Evolutionary conservation across 768 basidiomycete genomes (phyloP), one percentile per base, ranked within the genome.

Genomic region (Lyophyllum shimeji): DNA sequence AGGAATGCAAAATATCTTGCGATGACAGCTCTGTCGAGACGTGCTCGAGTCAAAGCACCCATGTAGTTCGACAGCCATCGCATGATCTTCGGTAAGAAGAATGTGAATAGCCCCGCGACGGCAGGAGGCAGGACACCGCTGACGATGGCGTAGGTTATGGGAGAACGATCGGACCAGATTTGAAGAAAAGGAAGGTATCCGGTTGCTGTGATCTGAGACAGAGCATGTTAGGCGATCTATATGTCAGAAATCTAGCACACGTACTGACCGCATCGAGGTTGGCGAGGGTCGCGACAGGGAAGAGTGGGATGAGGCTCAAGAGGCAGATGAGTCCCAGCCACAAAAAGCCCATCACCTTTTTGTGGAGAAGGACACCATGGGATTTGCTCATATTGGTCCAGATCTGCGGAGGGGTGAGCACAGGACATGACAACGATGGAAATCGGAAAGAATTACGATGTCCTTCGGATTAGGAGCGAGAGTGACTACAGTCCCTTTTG

Each of bases 1-100:
- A 97, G 76, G 82, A 98, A 98, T 0, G 91, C 78, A 66, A 88
- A 98, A 73, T 97, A 98, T 43, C 93, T 85, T 8, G 91, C 91
- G 39, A 94, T 80, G 57, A 98, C 94, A 33, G 88, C 86, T 31
- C 96, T 86, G 65, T 98, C 95, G 46, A 94, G 81, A 47, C 83
- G 81, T 3, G 90, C 89, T 50, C 86, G 80, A 2, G 86, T 91
- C 46, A 83, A 67, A 31, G 82, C 76, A 17, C 80, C 77, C 77
- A 77, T 75, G 63, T 78, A 81, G 74, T 92, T 79, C 61, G 79
- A 82, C 65, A 95, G 74, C 78, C 82, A 81, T 43, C 96, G 87
- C 84, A 98, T 96, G 68, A 95, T 74, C 65, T 91, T 82, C 2
- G 96, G 96, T 33, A 98, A 47, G 76, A 93, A 83, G 74, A 89